Conservation (phyloP, 441 rosid species). For the Adansonia madagascariensis region DNA sequence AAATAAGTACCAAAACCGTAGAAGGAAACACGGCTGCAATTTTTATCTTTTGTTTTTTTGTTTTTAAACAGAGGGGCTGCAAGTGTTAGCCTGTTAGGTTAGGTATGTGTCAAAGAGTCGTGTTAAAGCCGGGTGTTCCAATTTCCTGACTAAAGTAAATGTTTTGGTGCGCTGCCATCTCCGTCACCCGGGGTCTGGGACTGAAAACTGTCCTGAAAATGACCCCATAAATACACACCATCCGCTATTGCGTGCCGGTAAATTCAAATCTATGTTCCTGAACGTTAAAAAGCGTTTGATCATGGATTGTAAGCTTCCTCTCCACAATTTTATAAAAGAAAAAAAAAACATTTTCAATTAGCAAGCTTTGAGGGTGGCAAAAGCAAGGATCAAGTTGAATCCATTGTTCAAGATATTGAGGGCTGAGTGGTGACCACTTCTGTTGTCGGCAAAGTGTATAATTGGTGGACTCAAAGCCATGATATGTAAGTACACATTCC, state of each 20-base stretch:
- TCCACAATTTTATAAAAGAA: neutral
- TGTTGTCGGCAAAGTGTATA: constrained; percentile 13
- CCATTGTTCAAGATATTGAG: neutral
- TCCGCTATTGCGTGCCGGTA: neutral
- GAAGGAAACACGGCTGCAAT: no score
- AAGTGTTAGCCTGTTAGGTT: neutral
- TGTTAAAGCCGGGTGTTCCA: neutral
- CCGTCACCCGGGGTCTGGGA: neutral
- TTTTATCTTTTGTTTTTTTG: no score
- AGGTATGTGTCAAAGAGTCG: neutral
- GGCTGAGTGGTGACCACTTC: neutral
- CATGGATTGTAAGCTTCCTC: no score
- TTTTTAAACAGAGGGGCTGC: neutral
- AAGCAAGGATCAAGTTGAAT: neutral
- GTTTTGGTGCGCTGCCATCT: neutral
- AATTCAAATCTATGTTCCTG: no score
- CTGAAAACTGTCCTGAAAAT: neutral
- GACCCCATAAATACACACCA: neutral
- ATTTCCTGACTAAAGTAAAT: neutral
- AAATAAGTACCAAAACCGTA: no score
- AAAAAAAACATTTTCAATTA: neutral
- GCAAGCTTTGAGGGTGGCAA: neutral
- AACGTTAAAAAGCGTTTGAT: no score
- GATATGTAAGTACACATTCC: neutral
- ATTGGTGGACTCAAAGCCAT: neutral